A percentile compares a stretch with the other conserved stretches of the same genome.
phyloP scores from a whole-genome alignment of 2,329 filamentous ascomycete genomes.

The Exophiala xenobiotica region DNA sequence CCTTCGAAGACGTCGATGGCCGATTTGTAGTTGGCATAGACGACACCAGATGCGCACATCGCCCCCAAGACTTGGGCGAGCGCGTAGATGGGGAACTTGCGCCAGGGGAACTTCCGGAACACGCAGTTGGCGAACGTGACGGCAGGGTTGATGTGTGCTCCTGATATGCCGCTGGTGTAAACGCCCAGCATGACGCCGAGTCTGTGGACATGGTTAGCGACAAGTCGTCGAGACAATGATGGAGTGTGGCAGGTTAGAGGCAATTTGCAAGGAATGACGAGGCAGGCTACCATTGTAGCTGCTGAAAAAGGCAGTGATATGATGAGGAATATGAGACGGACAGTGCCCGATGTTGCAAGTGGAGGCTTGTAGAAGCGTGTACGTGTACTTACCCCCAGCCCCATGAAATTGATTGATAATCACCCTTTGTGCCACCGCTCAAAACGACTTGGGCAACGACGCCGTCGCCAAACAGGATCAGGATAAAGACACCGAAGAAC shows the following conservation, averaged over 20 bases:
- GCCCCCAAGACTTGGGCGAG: slow-evolving; percentile 66
- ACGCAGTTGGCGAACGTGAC: slow-evolving; percentile 62
- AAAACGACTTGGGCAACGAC: slow-evolving; percentile 64
- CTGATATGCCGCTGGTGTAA: slow-evolving; percentile 60
- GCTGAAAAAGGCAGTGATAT: slow-evolving; percentile 13
- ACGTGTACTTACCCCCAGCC: slow-evolving; percentile 48
- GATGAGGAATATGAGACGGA: not conserved
- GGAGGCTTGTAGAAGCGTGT: too few relatives aligned
- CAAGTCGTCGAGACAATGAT: too few relatives aligned
- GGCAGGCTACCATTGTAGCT: too few relatives aligned
- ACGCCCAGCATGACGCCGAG: slow-evolving; percentile 70
- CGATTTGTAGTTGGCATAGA: slow-evolving; percentile 65
- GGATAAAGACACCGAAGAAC: slow-evolving; percentile 66
- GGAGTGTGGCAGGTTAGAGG: too few relatives aligned
- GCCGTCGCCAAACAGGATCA: slow-evolving; percentile 69
- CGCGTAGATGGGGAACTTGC: slow-evolving; percentile 66
- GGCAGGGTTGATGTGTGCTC: slow-evolving; percentile 64
- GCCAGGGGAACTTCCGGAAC: slow-evolving; percentile 67
- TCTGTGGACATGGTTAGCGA: slow-evolving; percentile 44
- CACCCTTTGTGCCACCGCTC: slow-evolving; percentile 45
- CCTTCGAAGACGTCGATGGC: slow-evolving; percentile 55
- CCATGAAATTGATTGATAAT: slow-evolving; percentile 55
- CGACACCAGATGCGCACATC: slow-evolving; percentile 60
- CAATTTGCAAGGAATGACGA: too few relatives aligned
- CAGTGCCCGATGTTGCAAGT: not conserved